Evolutionary conservation across 768 basidiomycete genomes (phyloP).

Genomic region (Trametes cubensis): DNA sequence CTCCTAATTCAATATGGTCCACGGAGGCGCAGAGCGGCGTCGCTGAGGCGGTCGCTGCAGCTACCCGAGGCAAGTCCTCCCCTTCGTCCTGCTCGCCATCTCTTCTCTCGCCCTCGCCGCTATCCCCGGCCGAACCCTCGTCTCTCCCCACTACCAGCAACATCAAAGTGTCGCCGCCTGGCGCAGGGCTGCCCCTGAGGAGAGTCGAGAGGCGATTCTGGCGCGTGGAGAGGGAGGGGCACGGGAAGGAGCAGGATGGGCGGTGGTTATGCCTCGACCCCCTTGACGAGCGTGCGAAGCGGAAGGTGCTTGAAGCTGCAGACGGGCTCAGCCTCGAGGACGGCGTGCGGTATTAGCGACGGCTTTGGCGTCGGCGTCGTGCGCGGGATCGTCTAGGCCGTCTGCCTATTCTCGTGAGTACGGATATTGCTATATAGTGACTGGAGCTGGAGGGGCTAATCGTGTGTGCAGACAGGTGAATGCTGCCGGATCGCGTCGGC

Average conservation of each 20-base stretch:
- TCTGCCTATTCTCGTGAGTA: too few relatives aligned
- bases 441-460: too few relatives aligned
- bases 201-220: conserved; percentile 12
- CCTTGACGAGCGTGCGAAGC: background rate
- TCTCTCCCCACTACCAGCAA: too few relatives aligned
- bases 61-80: background rate
- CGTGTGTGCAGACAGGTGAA: too few relatives aligned
- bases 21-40: conserved; percentile 13
- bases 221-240: conserved; percentile 15
- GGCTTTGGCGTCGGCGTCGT: too few relatives aligned
- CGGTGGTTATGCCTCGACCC: conserved; percentile 17
- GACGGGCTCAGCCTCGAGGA: conserved; percentile 13
- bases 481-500: too few relatives aligned
- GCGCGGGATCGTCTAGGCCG: too few relatives aligned
- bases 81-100: background rate
- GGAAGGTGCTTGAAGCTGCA: conserved; percentile 2
- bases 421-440: too few relatives aligned
- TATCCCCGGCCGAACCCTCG: too few relatives aligned
- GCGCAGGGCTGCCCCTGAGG: background rate
- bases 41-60: background rate
- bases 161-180: background rate
- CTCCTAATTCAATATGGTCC: conserved; percentile 9
- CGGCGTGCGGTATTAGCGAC: conserved; percentile 10
- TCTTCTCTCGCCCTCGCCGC: too few relatives aligned
- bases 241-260: background rate